These are phyloP conservation scores for Aspergillus transmontanensis DNA, from an alignment of 2,329 filamentous ascomycete species.

Conservation along the genomic window DNA sequence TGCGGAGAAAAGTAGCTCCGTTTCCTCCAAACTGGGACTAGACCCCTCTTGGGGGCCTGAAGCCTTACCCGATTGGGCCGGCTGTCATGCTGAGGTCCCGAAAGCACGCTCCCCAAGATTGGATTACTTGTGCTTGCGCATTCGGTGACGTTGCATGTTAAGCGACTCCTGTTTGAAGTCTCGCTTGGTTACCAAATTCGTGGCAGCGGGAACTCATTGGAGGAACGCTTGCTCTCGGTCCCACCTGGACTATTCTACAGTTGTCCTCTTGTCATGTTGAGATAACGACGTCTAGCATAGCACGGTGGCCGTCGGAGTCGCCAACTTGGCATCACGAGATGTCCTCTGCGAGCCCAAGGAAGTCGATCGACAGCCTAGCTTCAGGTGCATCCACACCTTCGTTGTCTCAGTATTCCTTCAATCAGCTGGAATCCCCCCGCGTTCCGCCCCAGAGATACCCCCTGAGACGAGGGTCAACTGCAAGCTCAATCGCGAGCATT, in stretches of 20 bases:
- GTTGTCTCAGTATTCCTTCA: constrained; percentile 51
- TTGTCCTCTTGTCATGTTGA: constrained; percentile 39
- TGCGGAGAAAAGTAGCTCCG: constrained; percentile 18
- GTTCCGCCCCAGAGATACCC: constrained; percentile 37
- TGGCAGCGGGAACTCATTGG: constrained; percentile 6
- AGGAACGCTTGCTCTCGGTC: constrained; percentile 5
- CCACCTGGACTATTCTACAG: constrained; percentile 13
- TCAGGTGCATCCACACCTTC: constrained; percentile 55
- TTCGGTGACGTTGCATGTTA: constrained; percentile 18
- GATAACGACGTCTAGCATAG: constrained; percentile 32
- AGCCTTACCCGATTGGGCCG: constrained; percentile 32
- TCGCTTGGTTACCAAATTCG: constrained; percentile 5
- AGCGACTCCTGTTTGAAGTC: constrained; percentile 5
- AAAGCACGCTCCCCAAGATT: constrained; percentile 19
- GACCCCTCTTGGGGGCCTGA: constrained; percentile 15
- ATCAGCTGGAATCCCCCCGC: constrained; percentile 41
- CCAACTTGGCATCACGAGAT: constrained; percentile 50
- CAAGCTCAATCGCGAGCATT: constrained; percentile 85
- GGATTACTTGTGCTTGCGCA: constrained; percentile 20
- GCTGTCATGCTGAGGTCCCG: constrained; percentile 23
- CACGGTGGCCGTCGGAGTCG: constrained; percentile 37
- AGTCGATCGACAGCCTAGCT: constrained; percentile 67
- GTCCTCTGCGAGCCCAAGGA: constrained; percentile 63
- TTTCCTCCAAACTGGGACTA: constrained; percentile 12
- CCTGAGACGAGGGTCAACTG: constrained; percentile 73